Conservation (phyloP, 495 filamentous ascomycete species). For the Penicillium psychrofluorescens region DNA sequence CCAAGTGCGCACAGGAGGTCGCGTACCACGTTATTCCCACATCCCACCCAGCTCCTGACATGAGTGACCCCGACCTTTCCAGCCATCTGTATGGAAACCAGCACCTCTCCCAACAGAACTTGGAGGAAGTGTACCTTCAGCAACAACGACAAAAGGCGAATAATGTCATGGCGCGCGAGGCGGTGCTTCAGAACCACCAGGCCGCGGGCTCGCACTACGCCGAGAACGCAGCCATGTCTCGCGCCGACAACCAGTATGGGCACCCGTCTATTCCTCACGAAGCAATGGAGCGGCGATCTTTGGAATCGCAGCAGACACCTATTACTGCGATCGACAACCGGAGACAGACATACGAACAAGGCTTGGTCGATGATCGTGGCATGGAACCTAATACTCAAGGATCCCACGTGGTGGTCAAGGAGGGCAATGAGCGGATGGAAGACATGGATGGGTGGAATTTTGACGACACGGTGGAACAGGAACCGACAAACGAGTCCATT, state of each 20-base stretch:
- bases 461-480: conserved; percentile 52
- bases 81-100: conserved; percentile 40
- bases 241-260: conserved; percentile 24
- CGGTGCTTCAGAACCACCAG: conserved; percentile 40
- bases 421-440: conserved; percentile 28
- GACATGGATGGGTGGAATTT: conserved; percentile 90
- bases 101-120: conserved; percentile 37
- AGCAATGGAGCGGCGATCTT: conserved; percentile 26
- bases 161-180: conserved; percentile 38
- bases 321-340: conserved; percentile 30
- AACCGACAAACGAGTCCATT: conserved; percentile 40
- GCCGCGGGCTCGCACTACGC: conserved; percentile 34
- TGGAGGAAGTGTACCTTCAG: conserved; percentile 45
- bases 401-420: not conserved
- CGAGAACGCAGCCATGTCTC: conserved; percentile 31
- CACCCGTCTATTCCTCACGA: conserved; percentile 19
- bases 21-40: conserved; percentile 48
- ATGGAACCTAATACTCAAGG: conserved; percentile 21
- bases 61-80: conserved; percentile 39
- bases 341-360: conserved; percentile 29
- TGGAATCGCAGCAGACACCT: conserved; percentile 33
- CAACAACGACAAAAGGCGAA: conserved; percentile 40
- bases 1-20: conserved; percentile 49
- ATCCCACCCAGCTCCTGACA: conserved; percentile 37
- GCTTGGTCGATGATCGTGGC: conserved; percentile 45